Base-by-base conservation (phyloP, 257 asterid species). In the Capsicum rhomboideum region DNA sequence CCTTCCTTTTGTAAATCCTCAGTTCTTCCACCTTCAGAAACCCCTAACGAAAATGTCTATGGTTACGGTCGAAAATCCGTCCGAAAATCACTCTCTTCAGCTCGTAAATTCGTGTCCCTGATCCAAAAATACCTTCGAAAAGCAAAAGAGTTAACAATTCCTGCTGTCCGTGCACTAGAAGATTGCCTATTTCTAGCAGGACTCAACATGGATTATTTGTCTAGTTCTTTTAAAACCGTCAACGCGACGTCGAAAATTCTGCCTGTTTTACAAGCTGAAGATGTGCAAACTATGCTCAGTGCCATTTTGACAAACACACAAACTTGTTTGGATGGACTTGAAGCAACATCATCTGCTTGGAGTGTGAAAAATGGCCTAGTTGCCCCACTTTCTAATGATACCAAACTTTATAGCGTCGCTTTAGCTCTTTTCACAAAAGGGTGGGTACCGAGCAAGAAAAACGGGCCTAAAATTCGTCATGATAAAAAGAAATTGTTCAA, bases 281-380 rank as follows among this genome's bases (percentile, higher is more conserved):
- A 92, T 11, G 69, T 93, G 0, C 95, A 92, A 13, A 91, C 99
- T 0, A 82, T 88, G 84, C 93, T 95, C 1, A 95, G 98, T 42
- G 98, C 97, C 2, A 87, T 89, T 23, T 69, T 95, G 11, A 95
- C 98, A 1, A 94, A 95, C 82, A 84, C 93, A 0, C 89, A 93
- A 18, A 95, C 98, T 0, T 95, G 98, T 86, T 63, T 90, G 18
- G 95, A 93, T 14, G 95, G 99, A 4, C 81, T 95, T 21, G 90
- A 87, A 16, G 88, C 78, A 0, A 86, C 97, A 0, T 88, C 95
- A 23, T 86, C 97, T 2, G 83, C 93, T 6, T 92, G 97, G 98
- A 92, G 92, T 67, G 31, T 90, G 2, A 82, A 85, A 20, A 87
- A 88, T 50, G 97, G 94, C 5, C 18, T 95, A 23, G 20, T 84